A percentile compares a stretch with the other conserved stretches of the same genome.
Evolutionary conservation across 495 filamentous ascomycete species (phyloP).

Genomic region (Lophium mytilinum): DNA sequence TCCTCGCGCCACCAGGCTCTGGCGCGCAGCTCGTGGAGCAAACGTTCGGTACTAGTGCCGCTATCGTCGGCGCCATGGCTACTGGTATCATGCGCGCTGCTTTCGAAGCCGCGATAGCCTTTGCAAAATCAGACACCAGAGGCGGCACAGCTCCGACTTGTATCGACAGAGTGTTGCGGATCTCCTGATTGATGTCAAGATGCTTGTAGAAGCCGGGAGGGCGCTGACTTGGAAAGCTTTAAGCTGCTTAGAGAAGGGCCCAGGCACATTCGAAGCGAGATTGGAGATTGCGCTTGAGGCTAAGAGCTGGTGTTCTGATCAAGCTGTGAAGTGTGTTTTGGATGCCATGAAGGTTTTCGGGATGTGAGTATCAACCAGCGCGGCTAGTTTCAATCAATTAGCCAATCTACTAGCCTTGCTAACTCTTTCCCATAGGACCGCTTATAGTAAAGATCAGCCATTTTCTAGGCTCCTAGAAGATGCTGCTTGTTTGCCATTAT

Average conservation of each 20-base stretch:
- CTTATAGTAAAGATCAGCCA: constrained; percentile 36
- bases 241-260: constrained; percentile 35
- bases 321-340: constrained; percentile 39
- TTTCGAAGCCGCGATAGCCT: constrained; percentile 44
- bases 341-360: constrained; percentile 45
- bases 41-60: constrained; percentile 40
- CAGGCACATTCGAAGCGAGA: constrained; percentile 35
- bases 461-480: constrained; percentile 44
- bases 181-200: constrained; percentile 45
- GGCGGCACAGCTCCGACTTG: constrained; percentile 36
- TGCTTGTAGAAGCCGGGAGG: constrained; percentile 44
- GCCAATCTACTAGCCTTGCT: background rate
- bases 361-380: constrained; percentile 31
- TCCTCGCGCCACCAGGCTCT: constrained; percentile 38
- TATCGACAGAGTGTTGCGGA: constrained; percentile 45
- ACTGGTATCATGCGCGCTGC: constrained; percentile 46
- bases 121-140: constrained; percentile 39
- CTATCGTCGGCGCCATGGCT: constrained; percentile 46
- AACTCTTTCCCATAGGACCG: constrained; percentile 26
- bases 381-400: background rate
- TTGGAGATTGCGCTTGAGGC: constrained; percentile 42
- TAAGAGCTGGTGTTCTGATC: constrained; percentile 46
- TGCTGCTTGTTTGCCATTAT: constrained; percentile 45
- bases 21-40: constrained; percentile 34
- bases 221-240: constrained; percentile 46